Conservation (phyloP, 75 land plant species). For the Pinus tabuliformis region DNA sequence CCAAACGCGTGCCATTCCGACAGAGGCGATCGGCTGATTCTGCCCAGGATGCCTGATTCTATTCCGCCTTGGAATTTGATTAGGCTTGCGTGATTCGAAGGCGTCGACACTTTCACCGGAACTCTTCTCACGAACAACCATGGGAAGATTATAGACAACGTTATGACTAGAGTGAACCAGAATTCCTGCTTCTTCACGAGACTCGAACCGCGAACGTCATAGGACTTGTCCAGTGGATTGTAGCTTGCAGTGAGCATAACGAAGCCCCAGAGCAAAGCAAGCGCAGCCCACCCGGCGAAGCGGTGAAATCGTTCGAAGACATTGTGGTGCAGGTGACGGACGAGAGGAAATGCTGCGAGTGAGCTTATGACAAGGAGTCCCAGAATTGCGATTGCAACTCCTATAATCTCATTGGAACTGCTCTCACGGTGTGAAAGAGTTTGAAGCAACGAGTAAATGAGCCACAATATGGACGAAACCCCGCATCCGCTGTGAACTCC, state of each 20-base stretch:
- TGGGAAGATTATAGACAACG: conserved; percentile 42
- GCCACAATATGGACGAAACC: conserved; percentile 44
- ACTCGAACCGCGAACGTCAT: conserved; percentile 4
- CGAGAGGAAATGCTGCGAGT: conserved; percentile 54
- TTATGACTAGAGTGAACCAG: conserved; percentile 48
- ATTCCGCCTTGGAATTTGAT: conserved; percentile 53
- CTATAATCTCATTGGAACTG: conserved; percentile 11
- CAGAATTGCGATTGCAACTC: conserved; percentile 25
- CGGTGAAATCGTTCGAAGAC: conserved; percentile 52
- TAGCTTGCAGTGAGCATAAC: conserved; percentile 44
- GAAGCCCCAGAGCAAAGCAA: conserved; percentile 19
- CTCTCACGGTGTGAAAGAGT: conserved; percentile 20
- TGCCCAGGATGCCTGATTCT: conserved; percentile 32
- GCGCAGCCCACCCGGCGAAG: conserved; percentile 51
- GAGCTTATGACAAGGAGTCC: conserved; percentile 27
- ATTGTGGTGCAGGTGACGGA: conserved; percentile 30
- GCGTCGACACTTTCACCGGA: conserved; percentile 32
- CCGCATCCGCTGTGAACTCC: conserved; percentile 58
- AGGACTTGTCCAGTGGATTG: conserved; percentile 27
- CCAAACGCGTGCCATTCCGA: conserved; percentile 73
- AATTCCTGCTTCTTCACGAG: conserved; percentile 37
- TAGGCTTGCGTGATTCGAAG: conserved; percentile 42
- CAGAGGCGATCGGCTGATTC: conserved; percentile 54
- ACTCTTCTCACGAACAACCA: conserved; percentile 49
- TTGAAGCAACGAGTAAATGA: conserved; percentile 26